Evolutionary conservation across 148 eudicot genomes (phyloP).

Genomic region (Fagopyrum esculentum): DNA sequence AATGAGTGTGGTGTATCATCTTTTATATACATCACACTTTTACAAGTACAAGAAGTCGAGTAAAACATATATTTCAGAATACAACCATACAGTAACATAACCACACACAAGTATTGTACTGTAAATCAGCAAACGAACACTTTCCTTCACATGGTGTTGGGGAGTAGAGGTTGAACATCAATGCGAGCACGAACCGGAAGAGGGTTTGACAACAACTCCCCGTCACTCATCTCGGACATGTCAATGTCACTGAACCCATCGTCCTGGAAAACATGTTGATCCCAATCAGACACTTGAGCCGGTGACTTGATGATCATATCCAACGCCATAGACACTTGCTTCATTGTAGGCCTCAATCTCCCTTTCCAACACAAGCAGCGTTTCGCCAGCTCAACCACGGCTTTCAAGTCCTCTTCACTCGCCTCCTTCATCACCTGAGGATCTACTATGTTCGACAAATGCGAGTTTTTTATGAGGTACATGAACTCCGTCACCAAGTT

Average conservation of each 20-base stretch:
- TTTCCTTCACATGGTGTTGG: background rate
- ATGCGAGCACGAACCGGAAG: background rate
- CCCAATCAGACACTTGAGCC: background rate
- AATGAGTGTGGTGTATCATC: no score
- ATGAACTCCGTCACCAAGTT: slow-evolving; percentile 12
- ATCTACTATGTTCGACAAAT: background rate
- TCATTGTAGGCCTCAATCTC: slow-evolving; percentile 11
- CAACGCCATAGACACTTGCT: slow-evolving; percentile 9
- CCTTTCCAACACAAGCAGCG: slow-evolving; percentile 11
- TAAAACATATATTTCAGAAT: slow-evolving; percentile 7
- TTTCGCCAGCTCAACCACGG: slow-evolving; percentile 1
- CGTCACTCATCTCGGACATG: background rate
- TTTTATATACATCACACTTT: slow-evolving; percentile 56
- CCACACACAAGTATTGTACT: background rate
- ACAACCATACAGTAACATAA: background rate
- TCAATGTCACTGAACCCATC: background rate
- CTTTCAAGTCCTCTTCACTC: background rate
- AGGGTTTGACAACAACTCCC: slow-evolving; percentile 4
- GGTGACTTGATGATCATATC: slow-evolving; percentile 11
- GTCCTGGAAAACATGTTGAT: background rate
- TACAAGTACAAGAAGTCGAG: slow-evolving; percentile 46
- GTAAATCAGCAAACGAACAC: background rate
- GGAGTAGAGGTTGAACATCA: background rate
- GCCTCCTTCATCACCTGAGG: slow-evolving; percentile 4
- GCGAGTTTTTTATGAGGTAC: background rate